These are phyloP conservation scores for Ceratorhiza oryzae-sativae DNA, from an alignment of 1,284 basidiomycete species.

Conservation along the genomic window DNA sequence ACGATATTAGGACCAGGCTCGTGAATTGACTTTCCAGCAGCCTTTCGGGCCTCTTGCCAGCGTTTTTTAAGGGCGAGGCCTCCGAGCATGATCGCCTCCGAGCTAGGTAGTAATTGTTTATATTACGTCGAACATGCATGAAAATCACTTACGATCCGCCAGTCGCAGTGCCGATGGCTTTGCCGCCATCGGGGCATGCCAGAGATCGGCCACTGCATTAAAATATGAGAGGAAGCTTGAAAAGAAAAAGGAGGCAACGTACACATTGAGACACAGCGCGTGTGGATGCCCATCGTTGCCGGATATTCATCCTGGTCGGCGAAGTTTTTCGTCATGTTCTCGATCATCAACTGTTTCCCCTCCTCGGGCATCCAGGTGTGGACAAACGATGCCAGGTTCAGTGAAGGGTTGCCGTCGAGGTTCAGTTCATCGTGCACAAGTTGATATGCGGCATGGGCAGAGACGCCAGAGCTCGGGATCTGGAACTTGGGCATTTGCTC, in stretches of 20 bases:
- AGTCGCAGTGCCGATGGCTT: conserved; percentile 89
- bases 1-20: conserved; percentile 79
- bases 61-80: conserved; percentile 94
- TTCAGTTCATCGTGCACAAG: conserved; percentile 84
- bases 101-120: conserved; percentile 33
- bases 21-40: conserved; percentile 83
- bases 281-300: conserved; percentile 74
- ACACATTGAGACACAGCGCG: conserved; percentile 62
- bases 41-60: conserved; percentile 91
- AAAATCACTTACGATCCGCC: conserved; percentile 74
- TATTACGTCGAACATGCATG: conserved; percentile 47
- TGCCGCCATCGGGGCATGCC: conserved; percentile 82
- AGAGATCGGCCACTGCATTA: conserved; percentile 90
- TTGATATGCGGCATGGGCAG: conserved; percentile 71
- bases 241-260: conserved; percentile 32
- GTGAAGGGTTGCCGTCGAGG: conserved; percentile 77
- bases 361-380: conserved; percentile 74
- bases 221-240: conserved; percentile 47
- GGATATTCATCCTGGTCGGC: conserved; percentile 95
- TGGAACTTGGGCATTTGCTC: conserved; percentile 67
- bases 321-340: conserved; percentile 89
- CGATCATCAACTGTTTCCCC: conserved; percentile 75
- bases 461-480: conserved; percentile 67
- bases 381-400: conserved; percentile 85
- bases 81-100: conserved; percentile 91